Percentiles rank a stretch among this genome's conserved stretches.
phyloP scores from a whole-genome alignment of 805 yeast genomes.

The Saccharomyces jurei region DNA sequence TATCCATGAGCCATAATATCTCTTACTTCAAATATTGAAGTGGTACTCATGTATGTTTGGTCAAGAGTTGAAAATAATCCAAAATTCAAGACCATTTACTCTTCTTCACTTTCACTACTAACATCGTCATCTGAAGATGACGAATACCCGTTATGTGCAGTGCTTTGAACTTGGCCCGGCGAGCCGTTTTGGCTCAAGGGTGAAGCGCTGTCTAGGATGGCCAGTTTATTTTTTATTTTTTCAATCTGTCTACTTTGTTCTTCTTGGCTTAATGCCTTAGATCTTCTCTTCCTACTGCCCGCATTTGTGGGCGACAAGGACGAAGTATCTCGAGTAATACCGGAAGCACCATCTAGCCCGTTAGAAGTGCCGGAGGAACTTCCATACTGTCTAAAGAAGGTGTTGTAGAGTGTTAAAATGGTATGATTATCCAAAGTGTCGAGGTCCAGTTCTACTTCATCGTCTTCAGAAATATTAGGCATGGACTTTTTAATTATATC shows the following conservation, averaged over 20 bases:
- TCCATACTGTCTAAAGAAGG: constrained; percentile 51
- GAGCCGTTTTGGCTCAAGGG: constrained; percentile 36
- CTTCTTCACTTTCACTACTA: constrained; percentile 69
- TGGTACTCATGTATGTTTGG: too few relatives aligned
- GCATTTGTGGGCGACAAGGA: constrained; percentile 25
- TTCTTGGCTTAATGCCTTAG: constrained; percentile 53
- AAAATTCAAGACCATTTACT: constrained; percentile 29
- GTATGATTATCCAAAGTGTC: constrained; percentile 84
- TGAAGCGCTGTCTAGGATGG: constrained; percentile 54
- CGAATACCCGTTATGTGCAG: constrained; percentile 12
- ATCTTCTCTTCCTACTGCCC: constrained; percentile 36
- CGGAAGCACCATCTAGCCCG: constrained; percentile 5
- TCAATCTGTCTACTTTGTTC: constrained; percentile 63
- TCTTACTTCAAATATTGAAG: neutral
- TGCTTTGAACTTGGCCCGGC: constrained; percentile 26
- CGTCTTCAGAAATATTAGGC: constrained; percentile 55
- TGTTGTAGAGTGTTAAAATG: constrained; percentile 72
- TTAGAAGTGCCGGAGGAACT: constrained; percentile 24
- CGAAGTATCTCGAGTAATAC: constrained; percentile 8
- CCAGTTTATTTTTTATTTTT: constrained; percentile 64
- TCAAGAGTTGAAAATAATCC: neutral
- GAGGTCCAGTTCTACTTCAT: constrained; percentile 94
- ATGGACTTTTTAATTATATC: constrained; percentile 74
- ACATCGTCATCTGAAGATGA: constrained; percentile 40
- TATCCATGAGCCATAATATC: neutral